Base-by-base conservation (phyloP, 1,284 basidiomycete genomes). In the Irpex lacteus region DNA sequence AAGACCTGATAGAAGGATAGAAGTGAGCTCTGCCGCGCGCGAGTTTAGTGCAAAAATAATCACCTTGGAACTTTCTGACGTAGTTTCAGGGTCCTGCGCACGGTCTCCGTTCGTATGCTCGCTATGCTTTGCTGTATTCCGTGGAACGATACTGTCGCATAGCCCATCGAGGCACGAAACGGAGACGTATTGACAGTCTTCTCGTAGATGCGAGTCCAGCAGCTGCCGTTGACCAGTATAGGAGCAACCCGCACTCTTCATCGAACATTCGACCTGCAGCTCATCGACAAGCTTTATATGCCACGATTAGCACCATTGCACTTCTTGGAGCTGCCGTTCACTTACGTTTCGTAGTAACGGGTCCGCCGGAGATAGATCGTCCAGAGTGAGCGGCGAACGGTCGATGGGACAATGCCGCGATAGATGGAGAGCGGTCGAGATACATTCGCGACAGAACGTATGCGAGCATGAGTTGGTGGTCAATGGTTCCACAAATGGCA, bases 371-470 rank as follows among this genome's bases (percentile, higher is more conserved):
- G 70, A 68, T 60, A 94, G 76, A 69, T 90, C 85, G 13, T 77
- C 77, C 18, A 76, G 57, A 2, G 75, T 72, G 44, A 95, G 80
- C 0, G 85, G 81, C 15, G 84, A 87, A 18, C 94, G 85, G 76
- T 95, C 94, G 53, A 95, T 87, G n/a, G 94, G 94, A 73, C 94
- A 96, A 68, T 88, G 85, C 1, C 80, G 78, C 4, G 85, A 83
- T 63, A 88, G 82, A 52, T 76, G 72, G 8, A 95, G 80, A 0
- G 93, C 91, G 54, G 81, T 80, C 13, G 79, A 70, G 67, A 95
- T 92, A 71, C 94, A 95, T 44, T 87, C 86, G 21, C 79, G 78
- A 74, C 94, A 96, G 74, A 95, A 95, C 0, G 92, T 95, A 73
- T 96, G 94, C 64, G 85, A 82, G 71, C 94, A 95, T 9, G 87